Conservation (phyloP, 805 yeast species). For the Saturnispora mendoncae region DNA sequence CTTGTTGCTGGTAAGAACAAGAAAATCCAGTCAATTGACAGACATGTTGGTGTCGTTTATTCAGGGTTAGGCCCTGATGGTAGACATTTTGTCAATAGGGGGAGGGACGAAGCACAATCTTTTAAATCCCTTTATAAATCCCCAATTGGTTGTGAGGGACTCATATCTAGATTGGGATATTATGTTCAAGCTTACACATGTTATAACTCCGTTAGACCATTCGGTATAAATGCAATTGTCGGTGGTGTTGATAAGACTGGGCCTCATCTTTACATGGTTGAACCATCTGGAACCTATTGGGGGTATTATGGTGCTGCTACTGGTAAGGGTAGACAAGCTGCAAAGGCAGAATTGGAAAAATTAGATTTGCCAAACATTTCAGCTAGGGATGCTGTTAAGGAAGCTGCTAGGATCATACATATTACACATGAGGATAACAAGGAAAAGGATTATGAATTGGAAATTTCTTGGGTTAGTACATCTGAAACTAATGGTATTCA, state of each 20-base stretch:
- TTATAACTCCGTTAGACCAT: conserved; percentile 95
- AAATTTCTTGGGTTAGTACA: conserved; percentile 77
- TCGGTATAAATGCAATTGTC: conserved; percentile 85
- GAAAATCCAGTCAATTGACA: conserved; percentile 87
- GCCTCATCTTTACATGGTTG: conserved; percentile 84
- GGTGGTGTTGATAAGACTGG: conserved; percentile 93
- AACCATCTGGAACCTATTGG: conserved; percentile 96
- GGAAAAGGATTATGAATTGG: conserved; percentile 94
- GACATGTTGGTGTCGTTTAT: conserved; percentile 89
- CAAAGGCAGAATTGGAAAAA: conserved; percentile 93
- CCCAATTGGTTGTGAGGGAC: conserved; percentile 69
- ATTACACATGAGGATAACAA: conserved; percentile 96
- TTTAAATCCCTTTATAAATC: conserved; percentile 72
- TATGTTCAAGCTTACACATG: conserved; percentile 94
- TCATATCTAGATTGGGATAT: conserved; percentile 80
- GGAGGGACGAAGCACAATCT: conserved; percentile 80
- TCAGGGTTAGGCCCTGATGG: conserved; percentile 97
- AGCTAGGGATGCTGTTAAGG: conserved; percentile 77
- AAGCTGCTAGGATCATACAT: conserved; percentile 89
- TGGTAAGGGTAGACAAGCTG: conserved; percentile 98
- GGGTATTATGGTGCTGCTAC: conserved; percentile 97
- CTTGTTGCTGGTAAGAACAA: conserved; percentile 83
- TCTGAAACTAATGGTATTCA: conserved; percentile 76
- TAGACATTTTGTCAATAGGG: conserved; percentile 82
- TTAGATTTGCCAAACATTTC: conserved; percentile 61